phyloP scores from a whole-genome alignment of 306 rosid genomes.

The Begonia peltatifolia region DNA sequence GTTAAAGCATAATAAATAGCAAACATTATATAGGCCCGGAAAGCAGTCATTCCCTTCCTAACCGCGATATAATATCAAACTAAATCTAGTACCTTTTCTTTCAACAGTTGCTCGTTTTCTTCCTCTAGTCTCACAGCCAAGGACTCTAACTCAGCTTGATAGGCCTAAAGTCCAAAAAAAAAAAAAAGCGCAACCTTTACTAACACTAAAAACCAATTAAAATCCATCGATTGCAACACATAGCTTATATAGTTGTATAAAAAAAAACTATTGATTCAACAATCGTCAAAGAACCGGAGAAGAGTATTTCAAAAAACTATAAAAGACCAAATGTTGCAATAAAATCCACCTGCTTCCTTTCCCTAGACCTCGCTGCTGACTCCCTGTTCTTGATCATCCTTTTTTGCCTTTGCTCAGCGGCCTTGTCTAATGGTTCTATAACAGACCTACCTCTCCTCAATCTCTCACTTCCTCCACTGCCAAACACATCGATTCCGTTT shows the following conservation, averaged over 20 bases:
- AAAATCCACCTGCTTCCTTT: constrained; percentile 35
- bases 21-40: too few relatives aligned
- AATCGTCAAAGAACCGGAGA: too few relatives aligned
- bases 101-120: constrained; percentile 58
- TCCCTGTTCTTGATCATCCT: constrained; percentile 57
- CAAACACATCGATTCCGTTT: constrained; percentile 34
- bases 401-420: constrained; percentile 38
- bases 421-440: constrained; percentile 47
- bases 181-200: not conserved
- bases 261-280: too few relatives aligned
- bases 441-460: constrained; percentile 22
- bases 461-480: constrained; percentile 16
- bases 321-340: not conserved
- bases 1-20: too few relatives aligned
- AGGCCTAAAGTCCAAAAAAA: constrained; percentile 37
- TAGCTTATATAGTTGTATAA: too few relatives aligned
- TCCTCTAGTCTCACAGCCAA: constrained; percentile 66
- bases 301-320: not conserved
- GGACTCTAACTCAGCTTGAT: constrained; percentile 77
- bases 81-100: constrained; percentile 54
- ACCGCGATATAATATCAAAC: not conserved
- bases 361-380: constrained; percentile 52
- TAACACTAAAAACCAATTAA: not conserved
- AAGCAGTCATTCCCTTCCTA: too few relatives aligned
- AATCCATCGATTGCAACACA: not conserved